phyloP scores from a whole-genome alignment of 306 rosid species.

The Mimosa pudica region DNA sequence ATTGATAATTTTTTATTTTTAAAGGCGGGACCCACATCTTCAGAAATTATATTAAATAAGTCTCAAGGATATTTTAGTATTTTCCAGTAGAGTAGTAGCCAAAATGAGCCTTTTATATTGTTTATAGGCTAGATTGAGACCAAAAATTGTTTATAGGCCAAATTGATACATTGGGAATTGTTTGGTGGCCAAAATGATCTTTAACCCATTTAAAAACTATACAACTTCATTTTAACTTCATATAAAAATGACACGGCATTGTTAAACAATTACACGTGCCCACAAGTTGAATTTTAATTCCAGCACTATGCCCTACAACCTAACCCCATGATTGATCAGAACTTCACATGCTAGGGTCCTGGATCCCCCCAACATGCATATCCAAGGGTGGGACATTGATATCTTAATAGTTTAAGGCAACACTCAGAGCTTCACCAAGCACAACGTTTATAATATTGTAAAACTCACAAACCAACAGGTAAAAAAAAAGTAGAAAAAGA shows the following conservation, averaged over 20 bases:
- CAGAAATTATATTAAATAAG: no score
- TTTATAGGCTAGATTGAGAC: no score
- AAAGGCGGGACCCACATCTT: no score
- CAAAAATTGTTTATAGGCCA: no score
- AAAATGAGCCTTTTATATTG: no score
- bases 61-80: no score
- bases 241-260: background rate
- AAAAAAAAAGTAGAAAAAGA: background rate
- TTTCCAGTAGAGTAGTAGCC: no score
- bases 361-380: conserved; percentile 57
- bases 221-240: background rate
- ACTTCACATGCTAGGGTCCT: conserved; percentile 52
- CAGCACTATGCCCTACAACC: conserved; percentile 31
- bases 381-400: conserved; percentile 34
- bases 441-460: conserved; percentile 30
- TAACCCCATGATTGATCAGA: conserved; percentile 27
- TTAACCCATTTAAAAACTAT: background rate
- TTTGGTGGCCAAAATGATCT: no score
- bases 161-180: no score
- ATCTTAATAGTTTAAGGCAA: conserved; percentile 29
- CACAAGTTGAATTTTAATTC: background rate
- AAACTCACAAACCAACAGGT: background rate
- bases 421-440: conserved; percentile 24
- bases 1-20: no score
- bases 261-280: background rate